These are phyloP conservation scores for Endogone sp. DNA, from an alignment of 192 early-diverging fungal genomes.

Conservation along the genomic window DNA sequence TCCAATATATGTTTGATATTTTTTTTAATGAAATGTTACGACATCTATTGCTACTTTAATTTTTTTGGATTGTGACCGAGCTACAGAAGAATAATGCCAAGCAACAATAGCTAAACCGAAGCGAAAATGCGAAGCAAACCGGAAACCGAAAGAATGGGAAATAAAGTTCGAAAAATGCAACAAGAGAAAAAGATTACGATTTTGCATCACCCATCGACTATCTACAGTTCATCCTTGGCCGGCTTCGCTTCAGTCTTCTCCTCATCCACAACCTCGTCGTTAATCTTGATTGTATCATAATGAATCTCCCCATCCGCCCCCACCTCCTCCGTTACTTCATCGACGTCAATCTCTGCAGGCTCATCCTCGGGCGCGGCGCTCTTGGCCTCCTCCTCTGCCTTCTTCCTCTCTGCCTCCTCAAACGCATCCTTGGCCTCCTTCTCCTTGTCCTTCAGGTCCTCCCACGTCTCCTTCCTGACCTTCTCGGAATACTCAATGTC, in stretches of 20 bases:
- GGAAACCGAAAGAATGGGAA: no score
- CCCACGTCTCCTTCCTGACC: conserved; percentile 67
- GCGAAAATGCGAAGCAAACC: no score
- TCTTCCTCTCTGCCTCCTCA: conserved; percentile 28
- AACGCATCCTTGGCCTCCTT: conserved; percentile 57
- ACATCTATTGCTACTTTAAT: no score
- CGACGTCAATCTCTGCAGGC: conserved; percentile 8
- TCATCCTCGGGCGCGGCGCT: conserved; percentile 19
- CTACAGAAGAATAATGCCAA: no score
- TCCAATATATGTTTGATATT: no score
- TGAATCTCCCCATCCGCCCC: not conserved
- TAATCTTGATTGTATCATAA: not conserved
- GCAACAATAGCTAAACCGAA: no score
- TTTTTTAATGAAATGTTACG: no score
- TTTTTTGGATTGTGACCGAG: no score
- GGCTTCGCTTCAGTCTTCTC: not conserved
- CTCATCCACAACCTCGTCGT: not conserved
- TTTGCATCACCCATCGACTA: no score
- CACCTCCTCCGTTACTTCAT: conserved; percentile 10
- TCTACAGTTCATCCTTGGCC: not conserved
- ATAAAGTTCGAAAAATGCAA: no score
- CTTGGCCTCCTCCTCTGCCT: conserved; percentile 24
- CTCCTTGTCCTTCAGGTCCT: conserved; percentile 61
- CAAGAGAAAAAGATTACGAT: no score
- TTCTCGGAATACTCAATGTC: conserved; percentile 72